phyloP scores from a whole-genome alignment of 2,329 filamentous ascomycete genomes.

The Sporothrix dimorphospora region DNA sequence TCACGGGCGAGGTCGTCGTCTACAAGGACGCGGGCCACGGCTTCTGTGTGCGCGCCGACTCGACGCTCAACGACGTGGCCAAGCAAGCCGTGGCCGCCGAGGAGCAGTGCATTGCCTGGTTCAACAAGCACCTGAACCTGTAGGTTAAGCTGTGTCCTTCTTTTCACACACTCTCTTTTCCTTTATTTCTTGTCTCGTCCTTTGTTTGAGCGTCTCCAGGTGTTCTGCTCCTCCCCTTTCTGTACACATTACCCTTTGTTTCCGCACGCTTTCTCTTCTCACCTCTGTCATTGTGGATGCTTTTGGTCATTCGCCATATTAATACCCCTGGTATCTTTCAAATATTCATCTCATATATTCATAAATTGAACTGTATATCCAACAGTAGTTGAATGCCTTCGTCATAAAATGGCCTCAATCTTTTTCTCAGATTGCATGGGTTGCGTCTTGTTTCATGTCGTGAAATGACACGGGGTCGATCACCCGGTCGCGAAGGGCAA shows the following conservation, averaged over 20 bases:
- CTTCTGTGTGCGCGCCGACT: constrained; percentile 45
- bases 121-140: constrained; percentile 34
- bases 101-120: constrained; percentile 44
- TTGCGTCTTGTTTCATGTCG: background rate
- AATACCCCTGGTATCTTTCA: background rate
- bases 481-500: background rate
- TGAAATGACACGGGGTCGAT: background rate
- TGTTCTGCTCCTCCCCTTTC: background rate
- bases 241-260: background rate
- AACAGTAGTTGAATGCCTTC: background rate
- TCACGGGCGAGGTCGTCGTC: constrained; percentile 44
- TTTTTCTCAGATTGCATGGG: background rate
- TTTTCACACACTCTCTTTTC: background rate
- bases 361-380: background rate
- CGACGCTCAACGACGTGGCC: constrained; percentile 35
- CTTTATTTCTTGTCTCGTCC: no score
- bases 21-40: constrained; percentile 48
- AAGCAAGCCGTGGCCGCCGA: constrained; percentile 40
- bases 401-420: no score
- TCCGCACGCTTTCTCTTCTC: background rate
- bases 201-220: background rate
- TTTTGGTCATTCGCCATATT: background rate
- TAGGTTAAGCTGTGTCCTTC: background rate
- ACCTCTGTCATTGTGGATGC: background rate
- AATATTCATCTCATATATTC: background rate